Conservation (phyloP, 139 green algal genomes). For the Chlamydomonas incerta region DNA sequence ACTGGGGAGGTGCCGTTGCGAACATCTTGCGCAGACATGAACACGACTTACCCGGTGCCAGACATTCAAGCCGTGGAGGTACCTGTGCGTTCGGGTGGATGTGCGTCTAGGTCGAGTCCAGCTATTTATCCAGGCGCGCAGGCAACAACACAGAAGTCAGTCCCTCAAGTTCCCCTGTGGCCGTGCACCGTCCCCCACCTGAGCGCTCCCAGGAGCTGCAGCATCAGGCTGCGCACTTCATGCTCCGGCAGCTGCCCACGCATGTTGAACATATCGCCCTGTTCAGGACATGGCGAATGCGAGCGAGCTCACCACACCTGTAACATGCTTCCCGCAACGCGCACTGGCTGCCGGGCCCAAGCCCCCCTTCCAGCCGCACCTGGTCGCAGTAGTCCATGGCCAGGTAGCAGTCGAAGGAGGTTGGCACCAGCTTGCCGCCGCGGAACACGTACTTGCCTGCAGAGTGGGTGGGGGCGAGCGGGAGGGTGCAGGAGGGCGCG, state of each 20-base stretch:
- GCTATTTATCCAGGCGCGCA: too few relatives aligned
- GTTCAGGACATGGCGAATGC: too few relatives aligned
- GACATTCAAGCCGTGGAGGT: slow-evolving; percentile 86
- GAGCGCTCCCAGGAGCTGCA: slow-evolving; percentile 75
- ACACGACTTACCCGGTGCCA: slow-evolving; percentile 70
- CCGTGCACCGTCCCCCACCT: too few relatives aligned
- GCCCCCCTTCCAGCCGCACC: background rate
- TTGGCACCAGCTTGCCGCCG: slow-evolving; percentile 74
- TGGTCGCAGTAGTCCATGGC: slow-evolving; percentile 44
- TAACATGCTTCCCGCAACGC: too few relatives aligned
- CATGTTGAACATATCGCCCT: slow-evolving; percentile 75
- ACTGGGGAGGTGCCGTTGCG: too few relatives aligned
- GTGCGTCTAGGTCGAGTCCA: too few relatives aligned
- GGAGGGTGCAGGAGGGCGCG: background rate
- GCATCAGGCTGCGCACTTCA: slow-evolving; percentile 80
- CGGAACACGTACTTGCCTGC: slow-evolving; percentile 68
- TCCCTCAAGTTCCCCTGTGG: too few relatives aligned
- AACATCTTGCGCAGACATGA: too few relatives aligned
- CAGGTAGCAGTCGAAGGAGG: slow-evolving; percentile 88
- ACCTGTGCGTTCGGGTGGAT: slow-evolving; percentile 55
- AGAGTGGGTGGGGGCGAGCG: background rate
- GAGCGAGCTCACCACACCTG: too few relatives aligned
- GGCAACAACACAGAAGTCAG: too few relatives aligned
- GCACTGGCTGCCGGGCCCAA: too few relatives aligned
- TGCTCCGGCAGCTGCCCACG: slow-evolving; percentile 60